Evolutionary conservation across 1,284 basidiomycete genomes (phyloP).

Genomic region (Rhodotorula sp.): DNA sequence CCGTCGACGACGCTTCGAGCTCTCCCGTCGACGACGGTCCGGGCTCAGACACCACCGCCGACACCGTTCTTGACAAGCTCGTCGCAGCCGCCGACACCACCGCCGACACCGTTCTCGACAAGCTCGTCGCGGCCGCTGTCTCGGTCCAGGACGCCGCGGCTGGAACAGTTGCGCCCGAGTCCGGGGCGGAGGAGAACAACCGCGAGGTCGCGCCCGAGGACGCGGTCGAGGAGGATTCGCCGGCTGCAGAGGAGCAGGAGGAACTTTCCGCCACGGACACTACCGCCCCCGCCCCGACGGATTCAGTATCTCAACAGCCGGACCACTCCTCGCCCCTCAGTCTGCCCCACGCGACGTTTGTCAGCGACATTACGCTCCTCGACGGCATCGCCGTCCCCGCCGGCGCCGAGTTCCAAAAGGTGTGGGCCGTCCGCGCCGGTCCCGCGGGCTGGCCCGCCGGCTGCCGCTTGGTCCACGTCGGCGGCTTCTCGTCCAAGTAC

Average conservation of each 20-base stretch:
- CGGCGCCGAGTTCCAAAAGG: constrained; percentile 38
- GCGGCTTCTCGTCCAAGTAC: constrained; percentile 34
- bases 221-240: not conserved
- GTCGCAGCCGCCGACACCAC: constrained; percentile 25
- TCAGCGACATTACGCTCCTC: constrained; percentile 40
- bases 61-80: constrained; percentile 1
- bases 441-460: constrained; percentile 34
- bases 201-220: not conserved
- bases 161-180: not conserved
- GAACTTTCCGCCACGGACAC: not conserved
- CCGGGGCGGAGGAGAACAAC: not conserved
- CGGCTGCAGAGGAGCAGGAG: not conserved
- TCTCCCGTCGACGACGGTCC: no score
- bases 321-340: not conserved
- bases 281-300: not conserved
- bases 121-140: not conserved
- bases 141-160: not conserved
- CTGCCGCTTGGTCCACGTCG: constrained; percentile 39
- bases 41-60: not conserved
- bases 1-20: no score
- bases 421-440: constrained; percentile 41
- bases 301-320: not conserved
- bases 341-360: constrained; percentile 19
- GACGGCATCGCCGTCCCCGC: constrained; percentile 42
- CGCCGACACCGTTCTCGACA: constrained; percentile 30